Percentiles rank a stretch among this genome's conserved stretches.
Conservation (phyloP, 768 basidiomycete genomes). For the Nidularia sp. region DNA sequence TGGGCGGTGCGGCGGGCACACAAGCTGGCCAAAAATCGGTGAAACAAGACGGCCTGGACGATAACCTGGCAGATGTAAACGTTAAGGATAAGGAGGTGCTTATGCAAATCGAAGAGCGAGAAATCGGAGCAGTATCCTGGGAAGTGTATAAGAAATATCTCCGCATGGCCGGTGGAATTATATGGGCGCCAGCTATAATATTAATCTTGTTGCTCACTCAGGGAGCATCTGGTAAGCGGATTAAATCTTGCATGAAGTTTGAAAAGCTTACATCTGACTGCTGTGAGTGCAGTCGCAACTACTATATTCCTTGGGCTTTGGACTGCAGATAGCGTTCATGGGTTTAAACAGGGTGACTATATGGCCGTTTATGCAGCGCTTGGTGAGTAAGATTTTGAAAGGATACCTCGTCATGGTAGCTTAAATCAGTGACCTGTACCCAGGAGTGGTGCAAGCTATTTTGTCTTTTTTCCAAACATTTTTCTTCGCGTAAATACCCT, state of each 20-base stretch:
- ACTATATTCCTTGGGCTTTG: constrained; percentile 74
- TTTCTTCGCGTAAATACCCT: constrained; percentile 37
- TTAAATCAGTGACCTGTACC: neutral
- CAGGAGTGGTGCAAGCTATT: constrained; percentile 46
- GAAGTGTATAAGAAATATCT: constrained; percentile 46
- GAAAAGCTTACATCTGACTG: neutral
- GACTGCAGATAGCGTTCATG: constrained; percentile 50
- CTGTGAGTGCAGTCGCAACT: constrained; percentile 41
- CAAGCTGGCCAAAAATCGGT: neutral
- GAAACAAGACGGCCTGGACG: neutral
- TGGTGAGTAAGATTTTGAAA: constrained; percentile 15
- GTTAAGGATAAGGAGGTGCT: constrained; percentile 25
- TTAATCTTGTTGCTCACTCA: constrained; percentile 37
- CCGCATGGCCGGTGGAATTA: constrained; percentile 39
- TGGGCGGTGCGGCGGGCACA: neutral
- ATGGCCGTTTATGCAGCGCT: constrained; percentile 56
- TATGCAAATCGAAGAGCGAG: constrained; percentile 58
- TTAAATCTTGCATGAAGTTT: neutral
- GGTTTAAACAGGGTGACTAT: constrained; percentile 60
- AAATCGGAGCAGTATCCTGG: constrained; percentile 50
- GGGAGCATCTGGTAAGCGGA: constrained; percentile 35
- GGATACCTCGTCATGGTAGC: too few relatives aligned
- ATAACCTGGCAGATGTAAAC: neutral
- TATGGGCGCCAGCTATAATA: constrained; percentile 41
- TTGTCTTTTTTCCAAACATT: constrained; percentile 47